Evolutionary conservation across 2,329 filamentous ascomycete genomes (phyloP).

Genomic region (Cordyceps javanica): DNA sequence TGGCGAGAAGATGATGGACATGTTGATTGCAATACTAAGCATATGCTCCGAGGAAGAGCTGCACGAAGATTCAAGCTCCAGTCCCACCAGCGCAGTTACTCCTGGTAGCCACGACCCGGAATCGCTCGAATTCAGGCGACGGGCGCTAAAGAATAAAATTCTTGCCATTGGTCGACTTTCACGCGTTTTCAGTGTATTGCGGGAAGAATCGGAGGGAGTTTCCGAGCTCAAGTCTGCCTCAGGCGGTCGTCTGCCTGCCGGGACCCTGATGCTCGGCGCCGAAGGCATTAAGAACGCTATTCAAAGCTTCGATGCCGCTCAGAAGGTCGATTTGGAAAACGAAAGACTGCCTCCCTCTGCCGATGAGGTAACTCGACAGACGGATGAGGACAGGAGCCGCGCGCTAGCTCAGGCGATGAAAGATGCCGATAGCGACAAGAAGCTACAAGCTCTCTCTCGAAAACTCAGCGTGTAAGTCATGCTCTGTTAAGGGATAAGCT

Average conservation of each 20-base stretch:
- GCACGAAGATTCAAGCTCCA: conserved; percentile 70
- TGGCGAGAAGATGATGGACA: conserved; percentile 98
- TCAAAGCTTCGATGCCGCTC: conserved; percentile 89
- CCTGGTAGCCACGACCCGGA: conserved; percentile 60
- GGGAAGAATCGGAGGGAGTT: conserved; percentile 93
- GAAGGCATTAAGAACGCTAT: conserved; percentile 99
- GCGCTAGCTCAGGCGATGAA: conserved; percentile 80
- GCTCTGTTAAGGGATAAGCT: no score
- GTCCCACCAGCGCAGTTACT: conserved; percentile 57
- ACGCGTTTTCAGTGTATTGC: conserved; percentile 94
- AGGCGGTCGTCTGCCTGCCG: conserved; percentile 84
- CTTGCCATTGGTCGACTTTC: conserved; percentile 93
- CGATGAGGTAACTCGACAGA: conserved; percentile 81
- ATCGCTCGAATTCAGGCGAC: conserved; percentile 85
- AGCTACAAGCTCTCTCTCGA: conserved; percentile 77
- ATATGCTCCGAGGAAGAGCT: conserved; percentile 97
- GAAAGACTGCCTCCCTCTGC: conserved; percentile 87
- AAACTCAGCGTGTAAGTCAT: conserved; percentile 88
- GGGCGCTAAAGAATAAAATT: conserved; percentile 99
- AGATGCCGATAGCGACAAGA: conserved; percentile 88
- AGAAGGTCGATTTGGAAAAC: conserved; percentile 95
- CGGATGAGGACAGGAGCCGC: conserved; percentile 71
- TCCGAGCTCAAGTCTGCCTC: conserved; percentile 96
- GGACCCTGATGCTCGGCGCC: conserved; percentile 94
- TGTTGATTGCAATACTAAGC: conserved; percentile 97